Evolutionary conservation across 441 rosid genomes (phyloP).

Genomic region (Mallotus japonicus): DNA sequence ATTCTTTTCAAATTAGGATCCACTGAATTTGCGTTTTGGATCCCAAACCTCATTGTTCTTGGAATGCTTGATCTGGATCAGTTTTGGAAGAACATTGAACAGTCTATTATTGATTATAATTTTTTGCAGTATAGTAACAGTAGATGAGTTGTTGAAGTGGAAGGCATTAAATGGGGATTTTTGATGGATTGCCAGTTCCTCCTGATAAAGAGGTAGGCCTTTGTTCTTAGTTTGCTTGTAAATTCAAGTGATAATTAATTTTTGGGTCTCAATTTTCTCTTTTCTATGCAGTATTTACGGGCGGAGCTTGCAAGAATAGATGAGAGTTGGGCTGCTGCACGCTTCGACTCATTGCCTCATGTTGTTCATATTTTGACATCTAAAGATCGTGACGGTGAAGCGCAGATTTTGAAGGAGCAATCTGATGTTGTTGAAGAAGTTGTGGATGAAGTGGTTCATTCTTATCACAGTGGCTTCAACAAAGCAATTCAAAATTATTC

Average conservation of each 20-base stretch:
- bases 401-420: constrained; percentile 72
- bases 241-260: background rate
- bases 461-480: constrained; percentile 95
- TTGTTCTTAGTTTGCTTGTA: background rate
- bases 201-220: constrained; percentile 74
- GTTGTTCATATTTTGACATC: constrained; percentile 95
- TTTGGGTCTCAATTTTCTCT: constrained; percentile 15
- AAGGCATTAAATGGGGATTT: constrained; percentile 60
- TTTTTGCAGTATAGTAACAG: no score
- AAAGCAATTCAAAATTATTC: constrained; percentile 99
- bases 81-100: no score
- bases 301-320: constrained; percentile 75
- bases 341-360: constrained; percentile 98
- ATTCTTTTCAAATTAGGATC: no score
- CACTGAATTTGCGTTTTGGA: no score
- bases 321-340: constrained; percentile 86
- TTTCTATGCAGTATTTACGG: constrained; percentile 71
- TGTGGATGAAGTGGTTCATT: constrained; percentile 97
- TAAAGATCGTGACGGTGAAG: constrained; percentile 86
- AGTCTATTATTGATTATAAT: no score
- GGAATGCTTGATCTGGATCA: no score
- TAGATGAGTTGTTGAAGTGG: constrained; percentile 22
- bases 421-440: constrained; percentile 96
- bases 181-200: constrained; percentile 90
- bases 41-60: no score